These are phyloP conservation scores for Ananas comosus DNA, from an alignment of 176 grass and related monocot genomes.

Conservation along the genomic window DNA sequence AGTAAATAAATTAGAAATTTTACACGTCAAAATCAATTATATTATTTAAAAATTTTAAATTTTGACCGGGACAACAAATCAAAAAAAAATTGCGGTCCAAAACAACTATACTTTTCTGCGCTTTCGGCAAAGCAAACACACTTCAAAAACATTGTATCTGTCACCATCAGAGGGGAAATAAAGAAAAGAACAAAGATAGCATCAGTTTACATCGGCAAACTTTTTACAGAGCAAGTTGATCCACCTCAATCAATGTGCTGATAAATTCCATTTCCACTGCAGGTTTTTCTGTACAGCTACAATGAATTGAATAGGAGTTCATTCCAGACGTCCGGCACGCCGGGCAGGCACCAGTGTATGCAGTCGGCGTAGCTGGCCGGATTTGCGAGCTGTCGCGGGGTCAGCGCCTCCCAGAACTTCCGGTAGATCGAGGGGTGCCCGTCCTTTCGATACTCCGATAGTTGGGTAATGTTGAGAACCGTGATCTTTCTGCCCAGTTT, in stretches of 20 bases:
- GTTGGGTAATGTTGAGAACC: slow-evolving; percentile 11
- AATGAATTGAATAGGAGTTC: slow-evolving; percentile 12
- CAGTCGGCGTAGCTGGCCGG: slow-evolving; percentile 15
- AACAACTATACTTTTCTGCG: too few species aligned
- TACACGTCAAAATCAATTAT: too few species aligned
- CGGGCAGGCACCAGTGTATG: slow-evolving; percentile 19
- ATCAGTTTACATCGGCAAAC: too few species aligned
- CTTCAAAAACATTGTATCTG: too few species aligned
- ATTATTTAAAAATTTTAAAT: too few species aligned
- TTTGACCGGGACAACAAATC: too few species aligned
- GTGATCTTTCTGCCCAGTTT: background rate
- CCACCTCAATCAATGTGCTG: background rate
- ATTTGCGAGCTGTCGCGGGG: slow-evolving; percentile 12
- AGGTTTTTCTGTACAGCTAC: background rate
- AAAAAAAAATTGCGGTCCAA: too few species aligned
- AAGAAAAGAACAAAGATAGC: too few species aligned
- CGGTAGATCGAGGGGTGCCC: slow-evolving; percentile 14
- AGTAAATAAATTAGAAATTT: too few species aligned
- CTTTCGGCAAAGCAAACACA: too few species aligned
- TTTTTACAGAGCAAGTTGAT: too few species aligned
- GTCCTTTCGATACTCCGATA: slow-evolving; percentile 14
- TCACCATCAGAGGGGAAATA: too few species aligned
- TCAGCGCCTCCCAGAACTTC: slow-evolving; percentile 9
- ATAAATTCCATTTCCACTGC: background rate
- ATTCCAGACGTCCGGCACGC: slow-evolving; percentile 16